These are phyloP conservation scores for Arachnomyces sp. DNA, from an alignment of 2,329 filamentous ascomycete genomes.

Conservation along the genomic window DNA sequence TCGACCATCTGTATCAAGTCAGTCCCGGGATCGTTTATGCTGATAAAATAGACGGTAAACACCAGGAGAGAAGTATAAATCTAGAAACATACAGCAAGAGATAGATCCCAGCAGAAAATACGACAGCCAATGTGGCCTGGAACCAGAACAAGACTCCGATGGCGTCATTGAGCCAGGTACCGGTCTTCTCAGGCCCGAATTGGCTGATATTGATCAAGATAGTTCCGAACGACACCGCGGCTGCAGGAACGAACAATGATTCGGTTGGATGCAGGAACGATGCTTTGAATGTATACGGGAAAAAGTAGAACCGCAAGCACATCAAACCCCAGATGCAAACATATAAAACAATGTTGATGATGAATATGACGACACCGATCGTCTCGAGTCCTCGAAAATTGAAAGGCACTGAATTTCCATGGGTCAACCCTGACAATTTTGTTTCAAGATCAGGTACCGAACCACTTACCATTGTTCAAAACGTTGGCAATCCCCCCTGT, in stretches of 20 bases:
- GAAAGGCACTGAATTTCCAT: slow-evolving; percentile 40
- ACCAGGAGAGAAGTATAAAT: background rate
- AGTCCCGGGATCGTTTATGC: slow-evolving; percentile 7
- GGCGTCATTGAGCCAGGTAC: slow-evolving; percentile 51
- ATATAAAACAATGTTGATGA: slow-evolving; percentile 58
- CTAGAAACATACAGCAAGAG: slow-evolving; percentile 52
- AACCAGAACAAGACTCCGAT: slow-evolving; percentile 68
- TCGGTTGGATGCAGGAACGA: slow-evolving; percentile 72
- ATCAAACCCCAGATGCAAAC: slow-evolving; percentile 56
- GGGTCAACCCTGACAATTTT: slow-evolving; percentile 27
- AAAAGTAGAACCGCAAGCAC: slow-evolving; percentile 58
- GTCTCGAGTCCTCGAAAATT: slow-evolving; percentile 48
- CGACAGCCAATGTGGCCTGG: slow-evolving; percentile 59
- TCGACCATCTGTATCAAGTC: slow-evolving; percentile 47
- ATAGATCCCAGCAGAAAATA: slow-evolving; percentile 63
- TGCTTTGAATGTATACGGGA: slow-evolving; percentile 60
- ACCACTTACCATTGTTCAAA: slow-evolving; percentile 46
- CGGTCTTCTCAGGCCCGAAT: slow-evolving; percentile 58
- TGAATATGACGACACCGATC: slow-evolving; percentile 53
- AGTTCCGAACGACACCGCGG: slow-evolving; percentile 61
- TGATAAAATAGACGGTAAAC: background rate
- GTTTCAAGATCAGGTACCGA: slow-evolving; percentile 40
- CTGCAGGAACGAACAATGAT: slow-evolving; percentile 66
- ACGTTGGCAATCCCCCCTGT: slow-evolving; percentile 55
- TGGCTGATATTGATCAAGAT: slow-evolving; percentile 71